Evolutionary conservation across 441 rosid genomes (phyloP).

Genomic region (Aquilaria agallochum): DNA sequence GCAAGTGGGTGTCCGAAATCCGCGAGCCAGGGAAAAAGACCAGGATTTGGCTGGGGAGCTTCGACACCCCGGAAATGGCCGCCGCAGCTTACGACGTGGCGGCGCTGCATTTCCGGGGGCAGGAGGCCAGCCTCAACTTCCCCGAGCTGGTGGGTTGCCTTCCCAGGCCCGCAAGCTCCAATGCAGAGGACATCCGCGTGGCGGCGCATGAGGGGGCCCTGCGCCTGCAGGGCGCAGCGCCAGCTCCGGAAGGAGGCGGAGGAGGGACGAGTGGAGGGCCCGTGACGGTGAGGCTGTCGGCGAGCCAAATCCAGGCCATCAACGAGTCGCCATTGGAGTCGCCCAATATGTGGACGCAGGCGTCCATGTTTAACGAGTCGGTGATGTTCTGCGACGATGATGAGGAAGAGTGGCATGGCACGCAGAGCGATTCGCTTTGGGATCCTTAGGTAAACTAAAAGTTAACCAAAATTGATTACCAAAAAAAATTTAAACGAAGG

Average conservation of each 20-base stretch:
- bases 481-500: too few species aligned
- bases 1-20: slow-evolving; percentile 88
- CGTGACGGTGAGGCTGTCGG: slow-evolving; percentile 44
- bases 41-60: slow-evolving; percentile 76
- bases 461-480: too few species aligned
- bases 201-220: slow-evolving; percentile 66
- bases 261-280: not conserved
- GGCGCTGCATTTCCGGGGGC: slow-evolving; percentile 52
- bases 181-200: slow-evolving; percentile 49
- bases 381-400: too few species aligned
- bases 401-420: slow-evolving; percentile 4
- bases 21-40: slow-evolving; percentile 70
- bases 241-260: slow-evolving; percentile 9
- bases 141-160: slow-evolving; percentile 33
- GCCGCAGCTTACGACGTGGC: slow-evolving; percentile 76
- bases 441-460: slow-evolving; percentile 16
- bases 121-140: slow-evolving; percentile 54
- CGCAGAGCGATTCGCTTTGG: slow-evolving; percentile 37
- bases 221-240: slow-evolving; percentile 8
- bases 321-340: slow-evolving; percentile 70
- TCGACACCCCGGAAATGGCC: slow-evolving; percentile 76
- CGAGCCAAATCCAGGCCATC: slow-evolving; percentile 69
- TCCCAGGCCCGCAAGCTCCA: slow-evolving; percentile 43
- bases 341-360: slow-evolving; percentile 50
- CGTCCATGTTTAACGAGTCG: slow-evolving; percentile 8